phyloP scores from a whole-genome alignment of 805 yeast species.

The Gaillardinia entomophila region DNA sequence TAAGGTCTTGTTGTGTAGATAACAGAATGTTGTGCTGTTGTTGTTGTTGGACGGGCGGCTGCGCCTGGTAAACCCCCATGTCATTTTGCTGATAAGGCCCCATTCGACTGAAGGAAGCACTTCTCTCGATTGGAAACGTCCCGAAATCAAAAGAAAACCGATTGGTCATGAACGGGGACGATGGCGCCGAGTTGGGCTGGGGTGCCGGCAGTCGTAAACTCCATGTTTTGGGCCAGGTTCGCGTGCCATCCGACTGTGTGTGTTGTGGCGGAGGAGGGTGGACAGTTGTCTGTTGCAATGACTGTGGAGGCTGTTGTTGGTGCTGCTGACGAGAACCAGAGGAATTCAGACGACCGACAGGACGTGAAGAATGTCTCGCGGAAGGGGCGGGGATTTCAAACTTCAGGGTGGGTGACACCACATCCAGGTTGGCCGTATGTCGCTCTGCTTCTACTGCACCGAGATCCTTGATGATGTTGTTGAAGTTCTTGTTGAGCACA shows the following conservation, averaged over 20 bases:
- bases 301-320: too few species aligned
- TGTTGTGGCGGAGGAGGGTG: too few species aligned
- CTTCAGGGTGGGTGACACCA: too few species aligned
- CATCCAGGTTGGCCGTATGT: too few species aligned
- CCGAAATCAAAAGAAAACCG: constrained; percentile 13
- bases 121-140: constrained; percentile 5
- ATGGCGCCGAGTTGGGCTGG: constrained; percentile 9
- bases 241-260: background rate
- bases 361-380: too few species aligned
- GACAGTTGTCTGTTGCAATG: too few species aligned
- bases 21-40: constrained; percentile 1
- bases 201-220: constrained; percentile 3
- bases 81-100: background rate
- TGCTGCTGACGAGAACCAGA: too few species aligned
- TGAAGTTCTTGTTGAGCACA: background rate
- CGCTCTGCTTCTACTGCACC: too few species aligned
- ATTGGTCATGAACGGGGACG: constrained; percentile 12
- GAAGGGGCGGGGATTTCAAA: too few species aligned
- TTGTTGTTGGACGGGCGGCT: constrained; percentile 1
- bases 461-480: constrained; percentile 1
- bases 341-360: too few species aligned
- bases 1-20: background rate
- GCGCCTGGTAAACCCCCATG: too few species aligned
- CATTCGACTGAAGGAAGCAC: constrained; percentile 1
- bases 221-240: constrained; percentile 4